Conservation (phyloP, 352 stramenopile genomes). For the Thraustochytrium striatum region DNA sequence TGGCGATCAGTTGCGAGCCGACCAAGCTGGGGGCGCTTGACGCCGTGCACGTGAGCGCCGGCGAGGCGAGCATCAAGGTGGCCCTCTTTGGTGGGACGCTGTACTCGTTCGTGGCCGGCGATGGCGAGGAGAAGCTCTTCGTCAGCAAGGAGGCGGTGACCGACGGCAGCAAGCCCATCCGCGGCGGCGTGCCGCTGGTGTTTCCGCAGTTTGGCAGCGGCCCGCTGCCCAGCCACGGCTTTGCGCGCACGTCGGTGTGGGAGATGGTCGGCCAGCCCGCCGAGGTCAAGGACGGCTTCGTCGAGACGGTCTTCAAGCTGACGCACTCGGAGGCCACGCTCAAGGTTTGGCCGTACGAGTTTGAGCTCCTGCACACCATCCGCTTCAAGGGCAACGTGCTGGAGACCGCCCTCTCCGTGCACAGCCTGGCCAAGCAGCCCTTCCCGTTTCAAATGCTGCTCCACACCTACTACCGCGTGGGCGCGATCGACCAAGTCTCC, state of each 20-base stretch:
- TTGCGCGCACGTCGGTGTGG: conserved; percentile 75
- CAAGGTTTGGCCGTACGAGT: conserved; percentile 70
- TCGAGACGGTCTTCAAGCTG: conserved; percentile 58
- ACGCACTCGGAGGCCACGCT: conserved; percentile 58
- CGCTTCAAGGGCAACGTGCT: conserved; percentile 72
- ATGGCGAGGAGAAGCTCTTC: conserved; percentile 77
- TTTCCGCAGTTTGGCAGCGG: conserved; percentile 88
- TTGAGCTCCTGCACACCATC: conserved; percentile 75
- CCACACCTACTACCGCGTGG: conserved; percentile 86
- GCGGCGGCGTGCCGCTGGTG: conserved; percentile 89
- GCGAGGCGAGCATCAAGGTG: conserved; percentile 10
- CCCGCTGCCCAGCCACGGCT: conserved; percentile 86
- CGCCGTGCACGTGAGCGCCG: too few relatives aligned
- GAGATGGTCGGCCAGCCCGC: conserved; percentile 52
- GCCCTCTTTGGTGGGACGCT: conserved; percentile 10
- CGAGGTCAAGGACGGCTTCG: conserved; percentile 55
- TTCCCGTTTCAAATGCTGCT: conserved; percentile 87
- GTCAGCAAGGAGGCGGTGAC: conserved; percentile 77
- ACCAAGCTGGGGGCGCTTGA: too few relatives aligned
- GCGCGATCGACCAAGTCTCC: conserved; percentile 66
- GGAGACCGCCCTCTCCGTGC: conserved; percentile 75
- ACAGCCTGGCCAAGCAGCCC: conserved; percentile 73
- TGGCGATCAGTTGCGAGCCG: too few relatives aligned
- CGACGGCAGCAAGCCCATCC: conserved; percentile 86
- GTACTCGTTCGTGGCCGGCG: conserved; percentile 15